Evolutionary conservation across 805 yeast species (phyloP).

Genomic region (Starmerella ratchasimensis): DNA sequence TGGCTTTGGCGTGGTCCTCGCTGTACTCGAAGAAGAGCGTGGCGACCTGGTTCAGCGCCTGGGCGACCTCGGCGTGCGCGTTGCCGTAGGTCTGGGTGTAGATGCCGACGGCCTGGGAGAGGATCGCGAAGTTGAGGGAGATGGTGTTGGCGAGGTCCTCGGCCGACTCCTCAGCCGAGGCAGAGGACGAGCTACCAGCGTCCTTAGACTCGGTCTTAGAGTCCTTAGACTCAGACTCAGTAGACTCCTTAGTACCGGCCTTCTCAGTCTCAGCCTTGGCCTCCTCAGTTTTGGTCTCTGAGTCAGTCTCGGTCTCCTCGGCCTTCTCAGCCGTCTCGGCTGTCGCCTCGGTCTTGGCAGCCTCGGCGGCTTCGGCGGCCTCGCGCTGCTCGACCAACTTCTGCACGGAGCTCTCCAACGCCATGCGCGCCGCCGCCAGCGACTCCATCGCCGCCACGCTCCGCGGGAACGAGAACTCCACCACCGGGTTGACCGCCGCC

Average conservation of each 20-base stretch:
- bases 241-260: neutral
- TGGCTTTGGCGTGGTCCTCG: slow-evolving; percentile 44
- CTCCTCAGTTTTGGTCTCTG: neutral
- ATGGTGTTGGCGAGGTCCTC: slow-evolving; percentile 27
- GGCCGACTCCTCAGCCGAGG: slow-evolving; percentile 9
- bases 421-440: slow-evolving; percentile 28
- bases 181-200: neutral
- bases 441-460: slow-evolving; percentile 63
- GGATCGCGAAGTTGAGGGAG: slow-evolving; percentile 39
- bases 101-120: slow-evolving; percentile 56
- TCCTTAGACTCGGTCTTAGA: neutral
- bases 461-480: slow-evolving; percentile 55
- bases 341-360: neutral
- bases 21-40: slow-evolving; percentile 46
- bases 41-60: slow-evolving; percentile 51
- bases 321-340: neutral
- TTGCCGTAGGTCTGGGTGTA: slow-evolving; percentile 75
- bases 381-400: neutral
- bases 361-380: neutral
- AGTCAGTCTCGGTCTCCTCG: neutral
- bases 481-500: slow-evolving; percentile 54
- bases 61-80: slow-evolving; percentile 67
- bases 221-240: neutral
- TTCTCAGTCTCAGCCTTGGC: slow-evolving; percentile 1
- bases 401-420: slow-evolving; percentile 6